These are phyloP conservation scores for Suhomyces prunicola DNA, from an alignment of 805 yeast genomes.

Conservation along the genomic window DNA sequence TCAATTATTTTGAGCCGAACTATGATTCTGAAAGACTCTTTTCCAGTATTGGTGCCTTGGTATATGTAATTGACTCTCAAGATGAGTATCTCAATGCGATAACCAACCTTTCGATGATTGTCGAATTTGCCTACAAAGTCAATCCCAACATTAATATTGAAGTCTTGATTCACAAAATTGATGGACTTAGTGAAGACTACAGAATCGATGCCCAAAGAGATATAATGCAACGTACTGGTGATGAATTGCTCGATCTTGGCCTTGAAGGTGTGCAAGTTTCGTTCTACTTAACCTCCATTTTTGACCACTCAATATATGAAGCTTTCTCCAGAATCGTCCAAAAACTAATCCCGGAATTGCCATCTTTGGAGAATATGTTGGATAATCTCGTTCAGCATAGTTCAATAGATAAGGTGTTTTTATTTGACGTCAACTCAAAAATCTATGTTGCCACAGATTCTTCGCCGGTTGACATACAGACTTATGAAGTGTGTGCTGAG, in stretches of 20 bases:
- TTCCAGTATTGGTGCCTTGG: constrained; percentile 81
- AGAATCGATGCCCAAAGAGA: constrained; percentile 93
- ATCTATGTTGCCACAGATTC: constrained; percentile 96
- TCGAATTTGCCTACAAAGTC: constrained; percentile 79
- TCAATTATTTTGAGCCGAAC: constrained; percentile 82
- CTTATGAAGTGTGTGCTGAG: constrained; percentile 95
- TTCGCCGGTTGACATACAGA: constrained; percentile 90
- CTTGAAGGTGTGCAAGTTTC: constrained; percentile 88
- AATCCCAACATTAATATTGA: constrained; percentile 87
- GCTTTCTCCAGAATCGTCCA: constrained; percentile 93
- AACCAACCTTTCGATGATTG: constrained; percentile 82
- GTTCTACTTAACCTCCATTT: constrained; percentile 88
- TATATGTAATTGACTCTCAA: constrained; percentile 92
- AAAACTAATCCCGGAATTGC: constrained; percentile 83
- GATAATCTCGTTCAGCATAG: constrained; percentile 87
- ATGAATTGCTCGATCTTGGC: constrained; percentile 85
- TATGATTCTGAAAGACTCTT: constrained; percentile 77
- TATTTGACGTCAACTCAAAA: constrained; percentile 89
- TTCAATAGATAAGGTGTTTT: constrained; percentile 86
- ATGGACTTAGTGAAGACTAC: constrained; percentile 91
- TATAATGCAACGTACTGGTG: constrained; percentile 93
- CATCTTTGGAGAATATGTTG: constrained; percentile 81
- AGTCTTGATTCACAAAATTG: constrained; percentile 92
- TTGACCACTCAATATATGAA: constrained; percentile 93
- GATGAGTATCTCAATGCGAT: constrained; percentile 93